Percentiles rank a stretch among this genome's conserved stretches.
These are phyloP conservation scores for Durusdinium trenchii DNA, from an alignment of 73 alveolate species.

Conservation along the genomic window DNA sequence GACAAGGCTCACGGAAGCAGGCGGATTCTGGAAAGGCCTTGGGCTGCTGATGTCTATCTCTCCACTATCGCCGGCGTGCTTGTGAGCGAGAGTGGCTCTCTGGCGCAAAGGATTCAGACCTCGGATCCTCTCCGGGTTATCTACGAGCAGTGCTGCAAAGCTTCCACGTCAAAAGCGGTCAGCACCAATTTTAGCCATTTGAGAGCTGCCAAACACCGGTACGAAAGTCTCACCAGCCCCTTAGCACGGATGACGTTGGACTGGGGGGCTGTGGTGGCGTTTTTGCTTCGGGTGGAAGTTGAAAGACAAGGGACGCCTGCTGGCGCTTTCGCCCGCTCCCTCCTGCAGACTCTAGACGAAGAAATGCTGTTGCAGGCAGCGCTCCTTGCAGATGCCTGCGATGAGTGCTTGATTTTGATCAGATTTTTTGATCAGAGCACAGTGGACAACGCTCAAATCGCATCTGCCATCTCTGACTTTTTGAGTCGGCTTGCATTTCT, in stretches of 20 bases:
- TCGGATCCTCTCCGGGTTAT: neutral
- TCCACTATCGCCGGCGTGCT: constrained; percentile 5
- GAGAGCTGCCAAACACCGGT: constrained; percentile 34
- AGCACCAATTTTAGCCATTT: constrained; percentile 6
- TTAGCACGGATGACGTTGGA: neutral
- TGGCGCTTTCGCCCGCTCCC: neutral
- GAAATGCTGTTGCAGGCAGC: constrained; percentile 53
- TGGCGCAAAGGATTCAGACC: constrained; percentile 18
- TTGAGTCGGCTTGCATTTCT: neutral
- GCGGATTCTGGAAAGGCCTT: neutral
- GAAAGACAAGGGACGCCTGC: constrained; percentile 7
- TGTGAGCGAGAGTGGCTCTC: constrained; percentile 13
- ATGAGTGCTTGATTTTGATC: neutral
- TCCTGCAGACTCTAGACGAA: constrained; percentile 1
- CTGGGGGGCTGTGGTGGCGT: constrained; percentile 32
- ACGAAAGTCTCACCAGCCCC: constrained; percentile 8
- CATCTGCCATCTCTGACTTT: neutral
- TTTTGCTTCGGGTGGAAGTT: neutral
- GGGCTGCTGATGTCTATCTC: neutral
- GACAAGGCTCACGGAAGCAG: constrained; percentile 53
- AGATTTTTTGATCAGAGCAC: neutral
- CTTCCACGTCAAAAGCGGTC: neutral
- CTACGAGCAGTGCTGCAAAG: constrained; percentile 6
- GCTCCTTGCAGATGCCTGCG: constrained; percentile 30
- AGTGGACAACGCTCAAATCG: neutral